Evolutionary conservation across 2,329 filamentous ascomycete species (phyloP).

Genomic region (Microdochium paspali): DNA sequence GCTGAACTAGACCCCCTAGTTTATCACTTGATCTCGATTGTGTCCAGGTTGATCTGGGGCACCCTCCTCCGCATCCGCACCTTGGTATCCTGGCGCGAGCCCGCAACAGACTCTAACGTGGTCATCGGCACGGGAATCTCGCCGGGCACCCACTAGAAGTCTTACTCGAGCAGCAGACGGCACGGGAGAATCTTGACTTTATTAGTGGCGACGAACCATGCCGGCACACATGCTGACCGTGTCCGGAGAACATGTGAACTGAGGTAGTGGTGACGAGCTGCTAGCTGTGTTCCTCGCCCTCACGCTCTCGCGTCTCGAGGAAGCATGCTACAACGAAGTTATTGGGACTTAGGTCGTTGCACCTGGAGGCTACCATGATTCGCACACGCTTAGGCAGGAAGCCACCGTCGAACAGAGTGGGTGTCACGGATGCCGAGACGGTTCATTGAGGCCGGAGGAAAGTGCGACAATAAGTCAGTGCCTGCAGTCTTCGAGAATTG

Average conservation of each 20-base stretch:
- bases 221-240: slow-evolving; percentile 28
- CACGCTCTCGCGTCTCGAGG: slow-evolving; percentile 14
- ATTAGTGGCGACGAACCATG: slow-evolving; percentile 21
- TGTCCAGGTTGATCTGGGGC: slow-evolving; percentile 19
- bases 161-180: slow-evolving; percentile 20
- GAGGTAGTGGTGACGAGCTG: slow-evolving; percentile 26
- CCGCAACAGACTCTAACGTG: slow-evolving; percentile 10
- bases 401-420: slow-evolving; percentile 18
- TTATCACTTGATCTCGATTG: slow-evolving; percentile 2
- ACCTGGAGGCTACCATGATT: slow-evolving; percentile 18
- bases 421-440: slow-evolving; percentile 16
- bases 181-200: slow-evolving; percentile 23
- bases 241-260: slow-evolving; percentile 24
- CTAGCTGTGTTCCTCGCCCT: slow-evolving; percentile 21
- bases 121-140: slow-evolving; percentile 8
- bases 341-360: slow-evolving; percentile 11
- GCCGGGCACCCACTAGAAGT: slow-evolving; percentile 18
- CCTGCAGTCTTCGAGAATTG: no score
- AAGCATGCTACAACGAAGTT: slow-evolving; percentile 19
- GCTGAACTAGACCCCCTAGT: neutral
- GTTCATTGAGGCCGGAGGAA: slow-evolving; percentile 16
- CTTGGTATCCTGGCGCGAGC: slow-evolving; percentile 10
- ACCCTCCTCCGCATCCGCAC: slow-evolving; percentile 16
- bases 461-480: neutral
- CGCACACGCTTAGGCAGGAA: slow-evolving; percentile 15